These are phyloP conservation scores for Niebla homalea DNA, from an alignment of 495 filamentous ascomycete genomes.

Conservation along the genomic window DNA sequence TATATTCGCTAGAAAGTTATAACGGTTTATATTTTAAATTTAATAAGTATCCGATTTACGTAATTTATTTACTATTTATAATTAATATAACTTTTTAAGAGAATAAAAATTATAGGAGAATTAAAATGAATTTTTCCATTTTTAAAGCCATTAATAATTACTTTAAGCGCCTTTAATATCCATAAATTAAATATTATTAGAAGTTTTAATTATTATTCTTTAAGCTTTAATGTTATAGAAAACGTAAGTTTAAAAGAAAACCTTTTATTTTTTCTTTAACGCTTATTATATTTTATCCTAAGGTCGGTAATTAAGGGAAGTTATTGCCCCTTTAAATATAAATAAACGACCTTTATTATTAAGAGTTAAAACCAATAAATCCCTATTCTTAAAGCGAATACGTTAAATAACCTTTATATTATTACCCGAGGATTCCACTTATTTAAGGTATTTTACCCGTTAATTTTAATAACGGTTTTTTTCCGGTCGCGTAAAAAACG, in stretches of 20 bases:
- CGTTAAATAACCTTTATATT: no score
- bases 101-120: no score
- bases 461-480: no score
- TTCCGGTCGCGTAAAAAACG: no score
- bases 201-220: background rate
- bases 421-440: background rate
- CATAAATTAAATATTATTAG: background rate
- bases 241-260: background rate
- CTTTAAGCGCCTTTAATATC: background rate
- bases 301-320: background rate
- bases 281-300: background rate
- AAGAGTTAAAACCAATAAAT: background rate
- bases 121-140: no score
- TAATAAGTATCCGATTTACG: no score
- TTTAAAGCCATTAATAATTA: no score
- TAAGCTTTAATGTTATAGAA: background rate
- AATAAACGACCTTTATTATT: background rate
- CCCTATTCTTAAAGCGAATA: background rate
- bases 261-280: background rate
- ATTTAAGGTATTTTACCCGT: background rate
- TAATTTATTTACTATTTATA: no score
- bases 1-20: background rate
- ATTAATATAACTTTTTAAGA: no score
- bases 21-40: background rate
- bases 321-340: background rate